Percentiles rank a stretch among this genome's conserved stretches.
These are phyloP conservation scores for Debaryomyces castellii DNA, from an alignment of 805 yeast genomes.

Conservation along the genomic window DNA sequence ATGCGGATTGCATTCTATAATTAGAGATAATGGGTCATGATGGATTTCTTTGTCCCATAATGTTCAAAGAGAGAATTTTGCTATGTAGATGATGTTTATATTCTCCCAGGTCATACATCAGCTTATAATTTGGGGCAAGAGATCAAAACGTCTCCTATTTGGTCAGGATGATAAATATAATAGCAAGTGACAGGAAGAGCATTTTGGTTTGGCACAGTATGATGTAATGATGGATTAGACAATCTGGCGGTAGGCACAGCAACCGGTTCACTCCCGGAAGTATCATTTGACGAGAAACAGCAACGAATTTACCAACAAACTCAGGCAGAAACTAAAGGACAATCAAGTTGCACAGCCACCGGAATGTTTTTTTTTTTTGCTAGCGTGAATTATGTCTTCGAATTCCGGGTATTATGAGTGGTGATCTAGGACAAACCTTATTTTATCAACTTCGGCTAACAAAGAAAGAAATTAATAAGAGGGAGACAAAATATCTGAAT, in stretches of 20 bases:
- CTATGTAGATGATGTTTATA: neutral
- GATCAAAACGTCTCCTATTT: neutral
- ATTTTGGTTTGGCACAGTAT: neutral
- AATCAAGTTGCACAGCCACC: neutral
- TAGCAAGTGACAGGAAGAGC: neutral
- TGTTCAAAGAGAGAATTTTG: constrained; percentile 1
- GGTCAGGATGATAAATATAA: neutral
- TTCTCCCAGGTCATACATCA: neutral
- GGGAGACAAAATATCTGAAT: neutral
- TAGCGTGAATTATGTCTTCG: neutral
- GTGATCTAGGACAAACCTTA: neutral
- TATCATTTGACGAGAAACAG: too few species aligned
- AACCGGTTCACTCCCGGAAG: neutral
- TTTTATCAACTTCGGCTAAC: too few species aligned
- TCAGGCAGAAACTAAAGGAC: too few species aligned
- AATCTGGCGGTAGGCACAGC: too few species aligned
- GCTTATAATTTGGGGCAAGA: neutral
- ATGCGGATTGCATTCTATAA: neutral
- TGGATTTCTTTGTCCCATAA: neutral
- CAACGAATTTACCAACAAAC: too few species aligned
- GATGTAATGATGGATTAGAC: neutral
- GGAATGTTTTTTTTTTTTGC: neutral
- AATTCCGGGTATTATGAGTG: neutral
- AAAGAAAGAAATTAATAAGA: neutral
- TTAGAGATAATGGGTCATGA: neutral